These are phyloP conservation scores for Boletus speciosus DNA, from an alignment of 768 basidiomycete species.

Conservation along the genomic window DNA sequence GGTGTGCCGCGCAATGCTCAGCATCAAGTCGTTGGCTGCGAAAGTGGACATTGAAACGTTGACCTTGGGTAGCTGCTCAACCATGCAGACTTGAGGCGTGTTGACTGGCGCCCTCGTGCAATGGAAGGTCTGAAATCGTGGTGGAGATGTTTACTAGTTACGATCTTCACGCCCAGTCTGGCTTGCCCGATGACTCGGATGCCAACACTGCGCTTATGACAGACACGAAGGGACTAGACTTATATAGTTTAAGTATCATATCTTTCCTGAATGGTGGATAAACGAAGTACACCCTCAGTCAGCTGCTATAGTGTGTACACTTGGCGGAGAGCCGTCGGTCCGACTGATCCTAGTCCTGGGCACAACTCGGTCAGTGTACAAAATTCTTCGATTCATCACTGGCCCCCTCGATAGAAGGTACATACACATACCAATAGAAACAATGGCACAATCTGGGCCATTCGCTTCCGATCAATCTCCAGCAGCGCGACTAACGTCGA, in stretches of 20 bases:
- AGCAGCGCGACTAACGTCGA: conserved; percentile 25
- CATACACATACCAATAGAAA: neutral
- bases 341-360: neutral
- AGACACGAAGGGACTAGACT: neutral
- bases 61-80: conserved; percentile 43
- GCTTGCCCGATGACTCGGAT: neutral
- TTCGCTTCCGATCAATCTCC: conserved; percentile 8
- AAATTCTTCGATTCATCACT: too few relatives aligned
- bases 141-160: conserved; percentile 11
- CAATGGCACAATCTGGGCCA: conserved; percentile 29
- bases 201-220: neutral
- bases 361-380: too few relatives aligned
- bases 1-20: conserved; percentile 39
- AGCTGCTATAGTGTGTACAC: too few relatives aligned
- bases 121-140: conserved; percentile 35
- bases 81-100: conserved; percentile 43
- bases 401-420: neutral
- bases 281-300: too few relatives aligned
- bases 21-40: conserved; percentile 41
- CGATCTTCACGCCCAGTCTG: neutral
- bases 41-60: conserved; percentile 41
- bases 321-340: neutral
- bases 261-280: neutral
- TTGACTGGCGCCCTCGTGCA: conserved; percentile 36
- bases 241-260: neutral